Evolutionary conservation across 208 protist genomes (phyloP).

Genomic region (Crithidia fasciculata): DNA sequence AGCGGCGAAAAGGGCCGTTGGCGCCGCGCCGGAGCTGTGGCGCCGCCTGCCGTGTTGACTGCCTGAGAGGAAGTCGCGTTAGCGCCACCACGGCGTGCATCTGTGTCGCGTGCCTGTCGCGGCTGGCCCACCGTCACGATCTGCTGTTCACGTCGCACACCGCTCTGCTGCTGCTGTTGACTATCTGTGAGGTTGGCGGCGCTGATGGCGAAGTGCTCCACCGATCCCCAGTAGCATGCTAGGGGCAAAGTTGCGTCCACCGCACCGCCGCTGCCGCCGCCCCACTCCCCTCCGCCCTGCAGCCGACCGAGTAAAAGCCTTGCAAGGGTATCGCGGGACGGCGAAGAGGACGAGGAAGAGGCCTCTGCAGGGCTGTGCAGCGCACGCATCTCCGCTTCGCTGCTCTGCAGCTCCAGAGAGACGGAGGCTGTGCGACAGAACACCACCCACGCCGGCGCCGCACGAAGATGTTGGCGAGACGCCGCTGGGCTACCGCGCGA

Average conservation of each 20-base stretch:
- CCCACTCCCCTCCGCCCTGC: constrained; percentile 29
- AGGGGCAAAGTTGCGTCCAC: constrained; percentile 2
- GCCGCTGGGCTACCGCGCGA: background rate
- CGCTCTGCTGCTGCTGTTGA: background rate
- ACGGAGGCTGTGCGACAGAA: constrained; percentile 20
- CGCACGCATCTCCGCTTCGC: constrained; percentile 3
- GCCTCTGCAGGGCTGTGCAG: background rate
- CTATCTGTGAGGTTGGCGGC: constrained; percentile 4
- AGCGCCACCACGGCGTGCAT: background rate
- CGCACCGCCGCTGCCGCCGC: background rate
- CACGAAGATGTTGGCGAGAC: background rate
- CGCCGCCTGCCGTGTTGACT: background rate
- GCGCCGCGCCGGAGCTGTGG: background rate
- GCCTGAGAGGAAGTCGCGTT: background rate
- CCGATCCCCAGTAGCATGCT: constrained; percentile 33
- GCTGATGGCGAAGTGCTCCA: constrained; percentile 20
- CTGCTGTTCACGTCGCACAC: constrained; percentile 9
- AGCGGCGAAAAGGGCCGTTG: constrained; percentile 19
- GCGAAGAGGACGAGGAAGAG: background rate
- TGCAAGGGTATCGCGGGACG: constrained; percentile 13
- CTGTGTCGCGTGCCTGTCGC: background rate
- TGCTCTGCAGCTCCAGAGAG: constrained; percentile 28
- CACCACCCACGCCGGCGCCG: constrained; percentile 15
- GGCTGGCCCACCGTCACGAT: constrained; percentile 14
- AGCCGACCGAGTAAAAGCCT: constrained; percentile 17